Evolutionary conservation across 164 flowering plant genomes (phyloP), one percentile per base, ranked within the genome.

Genomic region (Hamamelis virginiana): DNA sequence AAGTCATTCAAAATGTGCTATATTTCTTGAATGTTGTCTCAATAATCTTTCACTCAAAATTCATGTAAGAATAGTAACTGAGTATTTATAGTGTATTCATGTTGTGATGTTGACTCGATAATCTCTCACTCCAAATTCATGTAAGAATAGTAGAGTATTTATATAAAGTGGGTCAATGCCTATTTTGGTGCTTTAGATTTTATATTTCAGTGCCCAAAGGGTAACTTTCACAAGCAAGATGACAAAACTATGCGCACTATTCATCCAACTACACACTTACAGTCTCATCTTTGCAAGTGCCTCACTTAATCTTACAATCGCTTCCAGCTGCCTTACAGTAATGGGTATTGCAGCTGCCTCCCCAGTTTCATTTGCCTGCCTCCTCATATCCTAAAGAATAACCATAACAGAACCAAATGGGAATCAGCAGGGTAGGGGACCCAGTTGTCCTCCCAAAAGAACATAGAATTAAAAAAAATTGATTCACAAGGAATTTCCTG

Each of bases 311-410:
- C 99, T 83, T 66, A 93, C 78, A 45, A 96, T 83, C 69, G 98
- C 99, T 79, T 96, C 99, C 51, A 96, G 85, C 84, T 96, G 98
- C 81, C 99, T 89, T 50, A 96, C 99, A 12, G 98, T 96, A 62
- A 96, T 90, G 64, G 99, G 99, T 71, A 96, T 85, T 38, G 87
- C 92, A 68, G 99, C 81, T 55, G 97, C 81, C 77, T 87, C 94
- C 41, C 99, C 99, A 12, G 90, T 86, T 78, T 96, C 97, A 86
- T 93, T 86, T 76, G 97, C 94, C 67, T 89, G 97, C 75, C 80
- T 89, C 74, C 96, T 93, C 97, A 96, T 91, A 68, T 89, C 90
- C 99, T 93, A 72, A 53, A 76, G 65, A 33, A 68, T 65, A 13
- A 22, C 64, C 33, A 23, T 22, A 48, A n/a, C 43, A 46, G 26